Conservation (phyloP, 257 asterid species). For the Avicennia marina region DNA sequence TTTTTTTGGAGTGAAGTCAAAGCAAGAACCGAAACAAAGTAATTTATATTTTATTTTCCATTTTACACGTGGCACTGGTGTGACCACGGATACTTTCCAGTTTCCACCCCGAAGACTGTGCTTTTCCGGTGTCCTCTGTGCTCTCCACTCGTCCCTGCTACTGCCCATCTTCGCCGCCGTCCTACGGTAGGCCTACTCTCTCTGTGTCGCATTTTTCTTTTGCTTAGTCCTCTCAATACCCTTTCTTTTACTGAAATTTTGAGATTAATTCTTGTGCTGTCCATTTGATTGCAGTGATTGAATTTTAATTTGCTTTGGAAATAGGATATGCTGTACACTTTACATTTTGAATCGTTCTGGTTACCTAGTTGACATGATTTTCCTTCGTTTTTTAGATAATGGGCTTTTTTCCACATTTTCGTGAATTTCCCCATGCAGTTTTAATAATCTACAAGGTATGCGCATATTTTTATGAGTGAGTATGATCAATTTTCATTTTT, state of each 20-base stretch:
- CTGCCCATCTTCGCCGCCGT: slow-evolving; percentile 21
- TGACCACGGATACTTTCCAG: no score
- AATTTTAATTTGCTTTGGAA: slow-evolving; percentile 5
- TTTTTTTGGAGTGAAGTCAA: no score
- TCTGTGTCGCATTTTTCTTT: slow-evolving; percentile 12
- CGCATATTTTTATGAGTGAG: no score
- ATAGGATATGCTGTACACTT: slow-evolving; percentile 6
- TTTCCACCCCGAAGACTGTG: slow-evolving; percentile 21
- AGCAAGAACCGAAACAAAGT: no score
- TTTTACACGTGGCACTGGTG: no score
- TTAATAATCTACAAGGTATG: neutral
- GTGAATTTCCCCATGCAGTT: neutral
- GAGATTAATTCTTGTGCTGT: neutral
- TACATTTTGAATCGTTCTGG: neutral
- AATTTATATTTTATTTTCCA: neutral
- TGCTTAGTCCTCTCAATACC: neutral
- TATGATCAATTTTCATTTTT: no score
- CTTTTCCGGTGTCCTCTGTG: slow-evolving; percentile 18
- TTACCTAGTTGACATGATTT: slow-evolving; percentile 2
- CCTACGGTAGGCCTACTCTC: neutral
- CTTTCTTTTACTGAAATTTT: slow-evolving; percentile 7
- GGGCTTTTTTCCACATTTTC: neutral
- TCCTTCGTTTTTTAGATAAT: neutral
- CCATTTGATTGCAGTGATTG: neutral
- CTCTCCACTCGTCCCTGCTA: slow-evolving; percentile 39